These are phyloP conservation scores for Phialemonium atrogriseum DNA, from an alignment of 2,329 filamentous ascomycete genomes.

Conservation along the genomic window DNA sequence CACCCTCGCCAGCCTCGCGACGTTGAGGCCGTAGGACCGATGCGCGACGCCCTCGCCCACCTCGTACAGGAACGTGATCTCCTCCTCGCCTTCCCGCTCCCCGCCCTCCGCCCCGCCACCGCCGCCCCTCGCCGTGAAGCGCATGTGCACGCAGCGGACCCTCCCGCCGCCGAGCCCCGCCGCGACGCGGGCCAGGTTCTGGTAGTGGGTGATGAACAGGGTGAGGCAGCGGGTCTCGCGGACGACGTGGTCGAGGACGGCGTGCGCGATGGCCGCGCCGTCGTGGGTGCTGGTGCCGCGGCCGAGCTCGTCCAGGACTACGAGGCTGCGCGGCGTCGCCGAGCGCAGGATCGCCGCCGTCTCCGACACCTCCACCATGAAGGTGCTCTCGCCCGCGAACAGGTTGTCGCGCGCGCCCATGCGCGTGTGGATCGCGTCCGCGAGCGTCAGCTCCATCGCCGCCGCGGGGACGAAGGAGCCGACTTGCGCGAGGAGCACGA, in stretches of 20 bases:
- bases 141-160: conserved; percentile 91
- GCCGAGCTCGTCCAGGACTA: conserved; percentile 92
- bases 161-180: conserved; percentile 52
- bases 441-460: conserved; percentile 64
- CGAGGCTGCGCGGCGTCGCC: conserved; percentile 73
- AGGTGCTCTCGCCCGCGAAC: conserved; percentile 87
- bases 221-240: conserved; percentile 67
- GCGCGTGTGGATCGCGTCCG: conserved; percentile 88
- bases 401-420: conserved; percentile 97
- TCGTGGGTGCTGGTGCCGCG: conserved; percentile 92
- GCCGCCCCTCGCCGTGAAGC: conserved; percentile 49
- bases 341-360: conserved; percentile 85
- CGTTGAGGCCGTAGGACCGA: conserved; percentile 89
- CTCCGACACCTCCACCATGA: conserved; percentile 96
- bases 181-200: conserved; percentile 66
- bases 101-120: conserved; percentile 13
- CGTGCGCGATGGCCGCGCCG: conserved; percentile 89
- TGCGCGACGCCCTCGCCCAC: conserved; percentile 87
- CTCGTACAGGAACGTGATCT: conserved; percentile 93
- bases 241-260: conserved; percentile 80
- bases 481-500: conserved; percentile 89
- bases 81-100: conserved; percentile 50
- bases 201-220: conserved; percentile 97
- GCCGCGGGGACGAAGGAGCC: conserved; percentile 87
- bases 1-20: conserved; percentile 76